Evolutionary conservation across 2,329 filamentous ascomycete species (phyloP).

Genomic region (Pestalotiopsis sp.): DNA sequence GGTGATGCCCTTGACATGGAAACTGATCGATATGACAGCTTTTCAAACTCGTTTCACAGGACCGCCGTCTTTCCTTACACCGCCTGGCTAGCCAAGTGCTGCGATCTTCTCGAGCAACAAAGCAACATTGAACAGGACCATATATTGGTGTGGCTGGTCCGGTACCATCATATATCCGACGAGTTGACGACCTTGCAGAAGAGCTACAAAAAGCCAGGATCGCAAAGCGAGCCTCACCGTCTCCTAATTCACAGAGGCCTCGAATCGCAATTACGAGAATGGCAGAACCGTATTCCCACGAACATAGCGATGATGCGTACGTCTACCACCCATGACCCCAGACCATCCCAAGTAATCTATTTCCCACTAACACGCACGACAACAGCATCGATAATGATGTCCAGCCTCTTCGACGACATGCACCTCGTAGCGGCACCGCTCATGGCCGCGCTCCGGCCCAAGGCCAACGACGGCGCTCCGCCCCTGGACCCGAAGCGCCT

Average conservation of each 20-base stretch:
- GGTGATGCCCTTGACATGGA: too few relatives aligned
- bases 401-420: constrained; percentile 39
- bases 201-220: constrained; percentile 25
- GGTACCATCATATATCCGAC: constrained; percentile 42
- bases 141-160: constrained; percentile 45
- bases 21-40: constrained; percentile 30
- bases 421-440: constrained; percentile 43
- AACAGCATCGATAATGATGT: constrained; percentile 36
- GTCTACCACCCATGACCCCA: constrained; percentile 9
- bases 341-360: background rate
- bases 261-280: constrained; percentile 48
- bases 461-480: constrained; percentile 19
- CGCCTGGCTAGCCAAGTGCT: constrained; percentile 47
- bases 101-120: constrained; percentile 43
- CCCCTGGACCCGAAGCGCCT: constrained; percentile 23
- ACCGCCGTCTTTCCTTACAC: constrained; percentile 38
- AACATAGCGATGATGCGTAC: constrained; percentile 33
- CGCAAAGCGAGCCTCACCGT: constrained; percentile 42
- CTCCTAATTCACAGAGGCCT: constrained; percentile 50
- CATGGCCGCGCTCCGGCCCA: constrained; percentile 25
- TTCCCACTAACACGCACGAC: background rate
- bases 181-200: constrained; percentile 38
- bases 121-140: constrained; percentile 42
- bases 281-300: constrained; percentile 38
- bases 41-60: constrained; percentile 41